Base-by-base conservation (phyloP, 2,329 filamentous ascomycete species). In the Ophiostoma fasciatum region DNA sequence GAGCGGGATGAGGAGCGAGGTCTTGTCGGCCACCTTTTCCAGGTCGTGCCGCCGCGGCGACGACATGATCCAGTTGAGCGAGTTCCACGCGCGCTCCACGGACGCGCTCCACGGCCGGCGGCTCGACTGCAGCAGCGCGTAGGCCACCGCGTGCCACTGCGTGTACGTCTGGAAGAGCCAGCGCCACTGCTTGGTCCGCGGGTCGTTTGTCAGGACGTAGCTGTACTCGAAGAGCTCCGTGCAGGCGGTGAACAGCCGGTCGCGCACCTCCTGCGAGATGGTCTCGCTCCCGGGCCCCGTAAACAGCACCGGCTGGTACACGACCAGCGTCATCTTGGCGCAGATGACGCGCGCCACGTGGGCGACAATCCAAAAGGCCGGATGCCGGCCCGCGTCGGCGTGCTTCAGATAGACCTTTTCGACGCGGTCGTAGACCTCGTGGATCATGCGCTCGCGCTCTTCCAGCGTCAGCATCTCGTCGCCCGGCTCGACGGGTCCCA, bases 141-240 rank as follows among this genome's bases (percentile, higher is more conserved):
- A 74, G 0, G 68, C 66, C 4, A 73, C 61, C 5, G 70, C 66
- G 43, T 73, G 62, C 67, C 69, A 74, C 40, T 73, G 68, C 0
- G 63, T 68, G 47, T 71, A 73, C 0, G 66, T 70, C 45, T 71
- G 64, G 49, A 69, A 73, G 6, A 71, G 53, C 71, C 71, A 75
- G 14, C 66, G 64, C 62, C 66, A 73, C 31, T 64, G 63, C 9
- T 59, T 59, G 36, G 59, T 62, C 13, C 53, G 55, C 3, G 55
- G 52, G 37, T 74, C 66, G 3, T 58, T 53, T 35, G 67, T 70
- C n/a, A 75, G 50, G 1, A 62, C 55, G 42, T 68, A 62, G 40
- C 63, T 70, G 44, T 69, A 71, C 46, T 73, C 68, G 28, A 68
- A 66, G 1, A 71, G 57, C 42, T 72, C 68, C 14, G 71, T 62